Percentiles rank a stretch among this genome's conserved stretches.
phyloP scores from a whole-genome alignment of 2,329 filamentous ascomycete genomes.

The Chaetoscypha palmicola region DNA sequence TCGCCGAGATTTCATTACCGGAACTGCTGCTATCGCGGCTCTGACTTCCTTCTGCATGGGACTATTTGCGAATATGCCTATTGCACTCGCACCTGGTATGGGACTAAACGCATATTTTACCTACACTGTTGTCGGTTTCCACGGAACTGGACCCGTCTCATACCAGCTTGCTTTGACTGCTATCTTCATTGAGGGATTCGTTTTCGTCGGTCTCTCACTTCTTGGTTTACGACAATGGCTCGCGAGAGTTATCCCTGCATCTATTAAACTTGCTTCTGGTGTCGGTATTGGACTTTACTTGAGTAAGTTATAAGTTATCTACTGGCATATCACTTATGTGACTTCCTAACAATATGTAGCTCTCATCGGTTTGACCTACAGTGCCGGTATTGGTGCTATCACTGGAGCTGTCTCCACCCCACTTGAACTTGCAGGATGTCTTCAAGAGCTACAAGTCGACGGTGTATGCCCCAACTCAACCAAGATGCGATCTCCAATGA shows the following conservation, averaged over 20 bases:
- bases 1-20: conserved; percentile 66
- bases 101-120: conserved; percentile 80
- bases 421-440: conserved; percentile 59
- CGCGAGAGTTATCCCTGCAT: conserved; percentile 69
- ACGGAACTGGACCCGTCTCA: conserved; percentile 64
- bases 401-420: conserved; percentile 61
- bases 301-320: conserved; percentile 1
- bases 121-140: conserved; percentile 65
- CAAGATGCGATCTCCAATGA: conserved; percentile 65
- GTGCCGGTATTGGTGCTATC: conserved; percentile 70
- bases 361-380: conserved; percentile 67
- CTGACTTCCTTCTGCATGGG: conserved; percentile 75
- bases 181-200: conserved; percentile 79
- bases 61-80: conserved; percentile 65
- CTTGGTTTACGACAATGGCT: conserved; percentile 81
- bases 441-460: conserved; percentile 9
- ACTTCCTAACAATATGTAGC: conserved; percentile 26
- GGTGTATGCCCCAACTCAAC: conserved; percentile 53
- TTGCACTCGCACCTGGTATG: conserved; percentile 66
- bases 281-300: conserved; percentile 75
- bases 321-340: neutral
- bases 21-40: conserved; percentile 73
- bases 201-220: conserved; percentile 71
- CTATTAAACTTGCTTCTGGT: conserved; percentile 80
- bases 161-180: conserved; percentile 72